A percentile compares a stretch with the other conserved stretches of the same genome.
Conservation (phyloP, 805 yeast species). For the Blastobotrys americana region DNA sequence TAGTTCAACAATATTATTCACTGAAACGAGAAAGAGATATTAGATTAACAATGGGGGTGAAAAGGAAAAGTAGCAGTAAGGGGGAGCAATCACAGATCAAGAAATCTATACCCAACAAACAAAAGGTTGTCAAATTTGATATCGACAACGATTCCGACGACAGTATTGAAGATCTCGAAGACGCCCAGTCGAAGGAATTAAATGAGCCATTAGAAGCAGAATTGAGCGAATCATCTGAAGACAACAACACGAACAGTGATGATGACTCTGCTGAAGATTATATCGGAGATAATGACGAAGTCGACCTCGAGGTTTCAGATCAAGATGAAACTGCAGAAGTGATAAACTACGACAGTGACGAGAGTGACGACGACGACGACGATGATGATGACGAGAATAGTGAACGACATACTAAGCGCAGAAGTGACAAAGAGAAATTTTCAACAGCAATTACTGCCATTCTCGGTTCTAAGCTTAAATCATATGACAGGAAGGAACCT, state of each 20-base stretch:
- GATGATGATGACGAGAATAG: slow-evolving; percentile 22
- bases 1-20: no score
- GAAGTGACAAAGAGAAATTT: slow-evolving; percentile 63
- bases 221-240: no score
- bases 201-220: no score
- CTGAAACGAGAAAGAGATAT: not conserved
- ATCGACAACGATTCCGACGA: not conserved
- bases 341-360: slow-evolving; percentile 16
- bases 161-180: no score
- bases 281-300: slow-evolving; percentile 16
- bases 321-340: slow-evolving; percentile 14
- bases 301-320: slow-evolving; percentile 14
- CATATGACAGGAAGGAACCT: slow-evolving; percentile 84
- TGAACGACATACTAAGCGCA: slow-evolving; percentile 38
- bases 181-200: no score
- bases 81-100: slow-evolving; percentile 3
- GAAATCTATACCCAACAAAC: slow-evolving; percentile 1
- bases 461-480: slow-evolving; percentile 76
- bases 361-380: slow-evolving; percentile 22
- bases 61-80: not conserved
- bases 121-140: slow-evolving; percentile 7
- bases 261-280: slow-evolving; percentile 20
- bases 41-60: not conserved
- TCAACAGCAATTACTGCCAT: slow-evolving; percentile 80
- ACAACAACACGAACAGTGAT: no score